Base-by-base conservation (phyloP, 306 rosid species). In the Gastrolobium bilobum region DNA sequence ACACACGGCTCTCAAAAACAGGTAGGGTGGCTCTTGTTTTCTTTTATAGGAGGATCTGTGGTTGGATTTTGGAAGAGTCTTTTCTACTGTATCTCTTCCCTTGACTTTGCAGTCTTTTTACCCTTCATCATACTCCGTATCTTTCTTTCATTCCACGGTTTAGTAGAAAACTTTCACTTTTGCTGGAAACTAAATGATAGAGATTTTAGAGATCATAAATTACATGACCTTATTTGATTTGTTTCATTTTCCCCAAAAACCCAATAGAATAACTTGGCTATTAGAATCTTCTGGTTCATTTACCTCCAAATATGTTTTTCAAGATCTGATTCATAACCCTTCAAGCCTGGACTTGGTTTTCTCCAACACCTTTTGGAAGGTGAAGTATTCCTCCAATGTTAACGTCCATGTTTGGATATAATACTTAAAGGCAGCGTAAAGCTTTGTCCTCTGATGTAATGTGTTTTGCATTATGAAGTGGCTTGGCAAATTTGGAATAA, bases 341-440 rank as follows among this genome's bases (percentile, higher is more conserved):
- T 56, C 31, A 72, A 46, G 34, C 46, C 58, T 44, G 47, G 20
- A 31, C 43, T 58, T 73, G 46, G 46, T 44, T 74, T 74, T 74
- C 62, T 69, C 39, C 64, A 38, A 53, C 31, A 47, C 58, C 31
- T 5, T 67, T n/a, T 33, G 35, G 58, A 47, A 48, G 33, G 31
- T 31, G 30, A 30, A 68, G 30, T 31, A 13, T 68, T 48, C 59
- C 13, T 48, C 59, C 59, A 15, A 42, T 14, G 71, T 66, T 15
- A 26, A 43, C 2, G 10, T 6, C 10, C 46, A 13, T 61, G 47
- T 2, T 35, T 62, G 48, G 48, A 62, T 5, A 31, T 20, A 3
- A 5, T 29, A 54, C 60, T 61, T 61, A 35, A 61, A 70, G 1
- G 42, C 63, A 15, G 47, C 30, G 31, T 42, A 10, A 15, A 9